These are phyloP conservation scores for Mollisia scopiformis DNA, from an alignment of 2,329 filamentous ascomycete species.

Conservation along the genomic window DNA sequence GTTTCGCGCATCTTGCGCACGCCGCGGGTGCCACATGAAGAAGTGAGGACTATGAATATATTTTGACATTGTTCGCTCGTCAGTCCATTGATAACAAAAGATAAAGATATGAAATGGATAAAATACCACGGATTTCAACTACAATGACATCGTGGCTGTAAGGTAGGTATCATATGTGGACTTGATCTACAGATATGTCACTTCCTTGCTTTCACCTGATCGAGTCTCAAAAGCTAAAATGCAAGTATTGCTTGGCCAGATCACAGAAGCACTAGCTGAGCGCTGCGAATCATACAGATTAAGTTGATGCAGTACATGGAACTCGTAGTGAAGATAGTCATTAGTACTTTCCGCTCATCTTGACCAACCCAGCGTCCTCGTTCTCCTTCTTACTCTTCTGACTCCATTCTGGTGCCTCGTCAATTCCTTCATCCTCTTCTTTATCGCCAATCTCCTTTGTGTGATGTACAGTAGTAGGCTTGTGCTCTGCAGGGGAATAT, in stretches of 20 bases:
- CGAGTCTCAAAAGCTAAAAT: not conserved
- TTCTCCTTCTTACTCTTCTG: constrained; percentile 59
- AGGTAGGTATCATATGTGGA: too few species aligned
- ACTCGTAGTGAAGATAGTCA: not conserved
- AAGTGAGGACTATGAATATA: too few species aligned
- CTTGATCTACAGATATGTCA: not conserved
- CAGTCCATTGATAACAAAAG: too few species aligned
- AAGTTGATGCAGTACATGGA: not conserved
- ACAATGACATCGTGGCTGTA: too few species aligned
- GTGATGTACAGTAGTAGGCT: constrained; percentile 59
- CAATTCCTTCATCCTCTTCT: constrained; percentile 62
- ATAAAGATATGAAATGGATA: too few species aligned
- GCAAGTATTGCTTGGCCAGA: not conserved
- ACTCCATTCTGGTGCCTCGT: constrained; percentile 64
- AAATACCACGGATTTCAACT: too few species aligned
- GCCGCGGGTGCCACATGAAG: too few species aligned
- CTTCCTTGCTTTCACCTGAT: too few species aligned
- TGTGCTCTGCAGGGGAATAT: constrained; percentile 65
- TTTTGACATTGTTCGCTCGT: too few species aligned
- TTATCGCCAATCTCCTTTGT: constrained; percentile 66
- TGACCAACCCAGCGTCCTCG: constrained; percentile 57
- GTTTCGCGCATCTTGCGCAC: too few species aligned
- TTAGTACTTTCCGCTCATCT: constrained; percentile 37
- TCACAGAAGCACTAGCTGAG: not conserved
- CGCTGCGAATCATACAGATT: not conserved